phyloP scores from a whole-genome alignment of 169 alveolate species.

The Plasmodium billcollinsi region DNA sequence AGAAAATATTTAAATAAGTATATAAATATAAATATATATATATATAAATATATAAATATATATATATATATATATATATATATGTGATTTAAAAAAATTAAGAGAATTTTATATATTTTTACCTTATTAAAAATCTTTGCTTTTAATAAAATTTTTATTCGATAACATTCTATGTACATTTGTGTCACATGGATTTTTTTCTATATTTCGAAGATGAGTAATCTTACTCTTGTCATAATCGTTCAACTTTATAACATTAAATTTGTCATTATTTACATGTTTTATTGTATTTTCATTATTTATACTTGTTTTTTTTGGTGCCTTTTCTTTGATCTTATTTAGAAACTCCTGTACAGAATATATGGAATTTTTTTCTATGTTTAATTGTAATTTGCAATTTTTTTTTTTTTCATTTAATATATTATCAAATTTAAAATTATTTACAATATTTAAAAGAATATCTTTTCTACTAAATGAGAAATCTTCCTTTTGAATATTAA shows the following conservation, averaged over 20 bases:
- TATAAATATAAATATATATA: too few relatives aligned
- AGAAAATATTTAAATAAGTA: too few relatives aligned
- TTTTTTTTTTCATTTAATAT: slow-evolving; percentile 49
- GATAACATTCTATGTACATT: neutral
- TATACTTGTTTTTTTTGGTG: neutral
- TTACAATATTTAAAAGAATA: slow-evolving; percentile 20
- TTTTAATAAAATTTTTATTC: too few relatives aligned
- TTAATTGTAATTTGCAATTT: slow-evolving; percentile 19
- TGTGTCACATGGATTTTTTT: neutral
- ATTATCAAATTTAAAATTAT: slow-evolving; percentile 47
- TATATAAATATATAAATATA: too few relatives aligned
- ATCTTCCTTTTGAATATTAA: too few relatives aligned
- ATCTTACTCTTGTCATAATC: neutral
- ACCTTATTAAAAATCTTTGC: too few relatives aligned
- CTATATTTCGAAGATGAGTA: neutral
- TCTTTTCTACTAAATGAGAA: slow-evolving; percentile 10
- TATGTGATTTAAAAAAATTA: too few relatives aligned
- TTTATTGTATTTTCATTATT: neutral
- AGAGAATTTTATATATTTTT: too few relatives aligned
- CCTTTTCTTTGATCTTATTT: neutral
- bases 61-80: too few relatives aligned
- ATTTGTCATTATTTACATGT: neutral
- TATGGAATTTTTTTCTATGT: neutral
- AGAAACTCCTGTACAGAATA: neutral
- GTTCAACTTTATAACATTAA: neutral